Base-by-base conservation (phyloP, 2,329 filamentous ascomycete species). In the Aspergillus transmontanensis region DNA sequence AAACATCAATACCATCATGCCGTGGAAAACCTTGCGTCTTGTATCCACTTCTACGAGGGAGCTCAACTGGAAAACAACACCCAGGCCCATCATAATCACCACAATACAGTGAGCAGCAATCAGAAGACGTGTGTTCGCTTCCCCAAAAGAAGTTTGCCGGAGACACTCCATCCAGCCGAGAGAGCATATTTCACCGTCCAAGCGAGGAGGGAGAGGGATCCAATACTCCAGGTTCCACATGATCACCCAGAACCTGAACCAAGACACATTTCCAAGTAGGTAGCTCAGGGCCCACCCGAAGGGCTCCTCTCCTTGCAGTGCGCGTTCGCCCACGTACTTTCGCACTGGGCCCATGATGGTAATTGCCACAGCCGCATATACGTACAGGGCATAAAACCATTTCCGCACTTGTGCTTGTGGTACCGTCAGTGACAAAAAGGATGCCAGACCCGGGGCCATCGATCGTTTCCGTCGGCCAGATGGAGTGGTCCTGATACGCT, bases 1-100 rank as follows among this genome's bases (percentile, higher is more conserved):
- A 61, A 99, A 89, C 92, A 99, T 97, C 61, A 89, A 88, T 9
- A 98, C 94, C 91, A 98, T 98, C 85, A 94, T 97, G 69, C 96
- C 96, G 77, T 99, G 95, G 76, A 99, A 99, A 28, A 98, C 92
- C 78, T 99, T 99, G 57, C 95, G 89, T 57, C 95, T 87, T 1
- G 95, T 99, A 79, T 99, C 95, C 54, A 99, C 94, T 78, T 97
- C 94, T 68, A 91, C 94, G 57, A 92, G 82, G 3, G 88, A 83
- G 46, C 90, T 91, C 43, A 96, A 85, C 48, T 85, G 87, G 58
- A 95, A 87, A 9, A 97, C 92, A 4, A 91, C 83, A 11, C 88
- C 80, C 41, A 98, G 84, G 0, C 94, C 95, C 1, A 87, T 74
- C 19, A 86, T 75, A 19, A 98, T 85, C 60, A 96, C 87, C 4